Evolutionary conservation across 2,329 filamentous ascomycete species (phyloP).

Genomic region (Nannizziopsis arthrosporioides): DNA sequence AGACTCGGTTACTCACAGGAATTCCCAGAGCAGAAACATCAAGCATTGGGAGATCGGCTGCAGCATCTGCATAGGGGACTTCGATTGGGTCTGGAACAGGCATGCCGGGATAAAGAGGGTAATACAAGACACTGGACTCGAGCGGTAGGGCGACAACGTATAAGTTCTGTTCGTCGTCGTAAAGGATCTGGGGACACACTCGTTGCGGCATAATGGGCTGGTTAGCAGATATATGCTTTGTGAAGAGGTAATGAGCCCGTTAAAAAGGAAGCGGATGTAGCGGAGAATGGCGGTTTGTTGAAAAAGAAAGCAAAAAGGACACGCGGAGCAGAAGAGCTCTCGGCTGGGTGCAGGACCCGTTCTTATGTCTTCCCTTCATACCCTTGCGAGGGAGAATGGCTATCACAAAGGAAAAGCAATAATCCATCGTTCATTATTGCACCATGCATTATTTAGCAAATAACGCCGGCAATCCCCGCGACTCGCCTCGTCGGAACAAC

Average conservation of each 20-base stretch:
- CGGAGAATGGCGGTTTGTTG: neutral
- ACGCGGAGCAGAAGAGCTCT: neutral
- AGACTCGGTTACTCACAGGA: neutral
- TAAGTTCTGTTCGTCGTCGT: conserved; percentile 8
- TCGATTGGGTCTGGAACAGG: neutral
- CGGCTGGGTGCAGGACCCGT: neutral
- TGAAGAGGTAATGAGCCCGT: neutral
- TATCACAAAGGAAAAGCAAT: neutral
- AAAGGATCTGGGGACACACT: conserved; percentile 3
- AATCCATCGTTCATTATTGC: neutral
- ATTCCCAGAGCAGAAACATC: conserved; percentile 2
- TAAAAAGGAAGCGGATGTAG: neutral
- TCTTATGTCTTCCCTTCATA: conserved; percentile 4
- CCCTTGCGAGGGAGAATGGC: neutral
- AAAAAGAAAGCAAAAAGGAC: neutral
- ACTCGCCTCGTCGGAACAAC: neutral
- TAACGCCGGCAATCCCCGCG: neutral
- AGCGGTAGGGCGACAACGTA: neutral
- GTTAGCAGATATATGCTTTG: neutral
- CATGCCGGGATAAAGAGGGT: conserved; percentile 4
- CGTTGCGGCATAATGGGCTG: conserved; percentile 3
- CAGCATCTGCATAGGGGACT: neutral
- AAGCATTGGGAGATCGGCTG: conserved; percentile 1
- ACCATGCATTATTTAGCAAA: conserved; percentile 6
- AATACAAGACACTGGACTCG: neutral